Evolutionary conservation across 768 basidiomycete genomes (phyloP), one percentile per base, ranked within the genome.

Genomic region (Boletus huronensis): DNA sequence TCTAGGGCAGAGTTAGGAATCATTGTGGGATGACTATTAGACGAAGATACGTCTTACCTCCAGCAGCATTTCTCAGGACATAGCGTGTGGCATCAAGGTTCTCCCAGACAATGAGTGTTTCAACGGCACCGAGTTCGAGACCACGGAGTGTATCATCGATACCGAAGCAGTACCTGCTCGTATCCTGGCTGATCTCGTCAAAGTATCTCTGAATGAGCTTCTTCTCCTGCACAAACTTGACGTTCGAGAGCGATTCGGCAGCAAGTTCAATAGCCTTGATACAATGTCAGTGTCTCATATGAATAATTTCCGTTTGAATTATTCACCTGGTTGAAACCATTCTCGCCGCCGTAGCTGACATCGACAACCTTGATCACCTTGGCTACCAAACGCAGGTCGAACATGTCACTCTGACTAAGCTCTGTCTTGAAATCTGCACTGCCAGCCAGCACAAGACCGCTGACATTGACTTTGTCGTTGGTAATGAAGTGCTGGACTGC

Each of bases 171-270:
- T 96, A 98, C 72, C 87, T 91, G 64, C 85, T 91, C 34, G 92
- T 93, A 66, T 99, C 97, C 70, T 92, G 90, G 63, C 94, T 96
- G 75, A 99, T 99, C 75, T 99, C 97, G 66, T 98, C 96, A 70
- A 99, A 99, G 78, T 98, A 98, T 70, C 83, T 89, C 71, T 98
- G 95, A 63, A 99, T 98, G 46, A 99, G 84, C 71, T 79, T 88
- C 80, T 98, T 98, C 78, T 99, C 97, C 73, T 98, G 96, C 32
- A 99, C 96, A 64, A 99, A 98, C 71, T 99, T 99, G 78, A 99
- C 97, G 71, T 98, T 98, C 35, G 92, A 87, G 28, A 99, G 84
- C 3, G 93, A 90, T 72, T 99, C 97, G 1, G 93, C 89, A 0
- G 97, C 92, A 49, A 98, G 83, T 69, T 98, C 97, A 61, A 99